A percentile compares a stretch with the other conserved stretches of the same genome.
phyloP scores from a whole-genome alignment of 768 basidiomycete species.

The Hygrophorus russula region DNA sequence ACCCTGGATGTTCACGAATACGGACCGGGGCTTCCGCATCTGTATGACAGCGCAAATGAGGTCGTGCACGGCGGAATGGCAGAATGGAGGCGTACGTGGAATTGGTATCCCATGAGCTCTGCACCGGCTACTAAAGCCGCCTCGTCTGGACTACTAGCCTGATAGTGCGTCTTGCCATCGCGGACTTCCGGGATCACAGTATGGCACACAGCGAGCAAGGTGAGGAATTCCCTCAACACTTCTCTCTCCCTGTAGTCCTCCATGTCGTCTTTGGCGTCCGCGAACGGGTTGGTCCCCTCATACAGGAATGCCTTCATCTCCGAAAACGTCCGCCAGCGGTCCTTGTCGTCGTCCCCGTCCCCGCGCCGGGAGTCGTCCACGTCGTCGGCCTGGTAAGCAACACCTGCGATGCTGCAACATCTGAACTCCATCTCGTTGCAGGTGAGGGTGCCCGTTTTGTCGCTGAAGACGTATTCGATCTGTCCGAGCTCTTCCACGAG shows the following conservation, averaged over 20 bases:
- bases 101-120: slow-evolving; percentile 83
- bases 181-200: slow-evolving; percentile 93
- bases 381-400: slow-evolving; percentile 70
- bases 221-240: slow-evolving; percentile 61
- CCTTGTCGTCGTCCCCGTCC: slow-evolving; percentile 44
- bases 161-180: slow-evolving; percentile 85
- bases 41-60: slow-evolving; percentile 19
- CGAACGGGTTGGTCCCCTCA: slow-evolving; percentile 47
- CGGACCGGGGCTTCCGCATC: slow-evolving; percentile 94
- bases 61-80: not conserved
- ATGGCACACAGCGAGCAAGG: slow-evolving; percentile 89
- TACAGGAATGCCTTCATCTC: slow-evolving; percentile 53
- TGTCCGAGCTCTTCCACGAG: slow-evolving; percentile 98
- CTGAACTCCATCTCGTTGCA: slow-evolving; percentile 98
- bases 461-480: slow-evolving; percentile 93
- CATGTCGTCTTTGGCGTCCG: slow-evolving; percentile 27
- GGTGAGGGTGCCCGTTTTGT: slow-evolving; percentile 92
- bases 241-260: slow-evolving; percentile 32
- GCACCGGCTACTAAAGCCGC: slow-evolving; percentile 93
- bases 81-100: slow-evolving; percentile 55
- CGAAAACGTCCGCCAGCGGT: slow-evolving; percentile 71
- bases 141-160: slow-evolving; percentile 97
- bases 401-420: slow-evolving; percentile 80
- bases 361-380: slow-evolving; percentile 82
- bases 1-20: slow-evolving; percentile 77